A percentile compares a stretch with the other conserved stretches of the same genome.
phyloP scores from a whole-genome alignment of 1,284 basidiomycete genomes.

The Heterobasidion occidentale region DNA sequence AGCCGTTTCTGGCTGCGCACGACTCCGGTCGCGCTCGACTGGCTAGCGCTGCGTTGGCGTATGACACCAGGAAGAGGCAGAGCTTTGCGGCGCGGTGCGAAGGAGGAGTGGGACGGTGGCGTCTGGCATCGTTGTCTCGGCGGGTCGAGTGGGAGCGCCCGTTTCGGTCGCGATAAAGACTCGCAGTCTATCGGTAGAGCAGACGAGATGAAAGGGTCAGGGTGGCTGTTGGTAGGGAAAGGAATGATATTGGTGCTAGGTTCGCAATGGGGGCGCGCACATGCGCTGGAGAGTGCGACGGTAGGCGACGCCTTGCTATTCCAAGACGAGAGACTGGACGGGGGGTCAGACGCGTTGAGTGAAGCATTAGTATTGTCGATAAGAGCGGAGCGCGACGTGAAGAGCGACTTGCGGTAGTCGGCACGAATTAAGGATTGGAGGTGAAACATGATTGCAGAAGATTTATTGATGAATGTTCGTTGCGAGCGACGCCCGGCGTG shows the following conservation, averaged over 20 bases:
- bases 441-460: background rate
- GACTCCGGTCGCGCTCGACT: background rate
- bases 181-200: background rate
- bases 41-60: background rate
- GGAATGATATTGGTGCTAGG: background rate
- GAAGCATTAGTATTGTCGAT: background rate
- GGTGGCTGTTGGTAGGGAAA: background rate
- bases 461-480: background rate
- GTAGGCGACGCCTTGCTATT: background rate
- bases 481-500: background rate
- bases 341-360: background rate
- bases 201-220: background rate
- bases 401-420: slow-evolving; percentile 1
- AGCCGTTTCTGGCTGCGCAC: slow-evolving; percentile 19
- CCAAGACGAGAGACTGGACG: background rate
- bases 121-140: background rate
- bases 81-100: background rate
- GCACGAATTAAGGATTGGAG: slow-evolving; percentile 1
- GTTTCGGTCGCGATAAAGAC: background rate
- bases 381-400: background rate
- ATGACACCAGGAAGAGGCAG: background rate
- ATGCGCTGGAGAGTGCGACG: slow-evolving; percentile 1
- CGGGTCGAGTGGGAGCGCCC: background rate
- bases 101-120: background rate
- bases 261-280: background rate